Evolutionary conservation across 129 eudicot genomes (phyloP), one percentile per base, ranked within the genome.

Genomic region (Centaurea solstitialis): DNA sequence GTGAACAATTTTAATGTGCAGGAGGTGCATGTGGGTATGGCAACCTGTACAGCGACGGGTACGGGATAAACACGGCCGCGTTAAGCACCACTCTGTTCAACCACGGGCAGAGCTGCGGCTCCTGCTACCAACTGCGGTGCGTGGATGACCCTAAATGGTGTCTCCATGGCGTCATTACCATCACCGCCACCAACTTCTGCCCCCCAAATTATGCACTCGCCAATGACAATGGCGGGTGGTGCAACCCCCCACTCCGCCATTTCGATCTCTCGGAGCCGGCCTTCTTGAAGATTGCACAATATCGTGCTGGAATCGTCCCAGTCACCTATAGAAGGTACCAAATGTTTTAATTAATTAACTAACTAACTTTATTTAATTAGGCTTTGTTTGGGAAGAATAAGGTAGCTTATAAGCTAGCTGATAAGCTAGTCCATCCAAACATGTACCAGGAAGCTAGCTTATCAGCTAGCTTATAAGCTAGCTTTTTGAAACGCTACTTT

Each of bases 21-120:
- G 90, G 94, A 62, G 94, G 94, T 66, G 91, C 91, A 41, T 90
- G 94, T 77, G 94, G 94, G 4, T 90, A 90, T 17, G 92, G 94
- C 21, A 90, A 90, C 79, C 81, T 90, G 74, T 90, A 88, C 71
- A 88, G 94, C 47, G 87, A 90, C 9, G 94, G 94, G 2, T 90
- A 90, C 43, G 94, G 94, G 37, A 82, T 87, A 33, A 90, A 83
- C 86, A 90, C 92, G 0, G 94, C 94, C 11, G 94, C 94, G 0
- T 88, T 90, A 35, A 90, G 94, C 76, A 83, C 92, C 0, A 17
- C 86, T 2, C 84, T 90, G 67, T 90, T 90, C 82, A 88, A 90
- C 87, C 85, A 76, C 5, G 94, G 94, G 40, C 74, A 74, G 70
- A 87, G 82, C 35, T 90, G 94, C 47, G 92, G 94, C 2, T 75